A percentile compares a stretch with the other conserved stretches of the same genome.
These are phyloP conservation scores for Globisporangium yorkense DNA, from an alignment of 352 stramenopile genomes.

Conservation along the genomic window DNA sequence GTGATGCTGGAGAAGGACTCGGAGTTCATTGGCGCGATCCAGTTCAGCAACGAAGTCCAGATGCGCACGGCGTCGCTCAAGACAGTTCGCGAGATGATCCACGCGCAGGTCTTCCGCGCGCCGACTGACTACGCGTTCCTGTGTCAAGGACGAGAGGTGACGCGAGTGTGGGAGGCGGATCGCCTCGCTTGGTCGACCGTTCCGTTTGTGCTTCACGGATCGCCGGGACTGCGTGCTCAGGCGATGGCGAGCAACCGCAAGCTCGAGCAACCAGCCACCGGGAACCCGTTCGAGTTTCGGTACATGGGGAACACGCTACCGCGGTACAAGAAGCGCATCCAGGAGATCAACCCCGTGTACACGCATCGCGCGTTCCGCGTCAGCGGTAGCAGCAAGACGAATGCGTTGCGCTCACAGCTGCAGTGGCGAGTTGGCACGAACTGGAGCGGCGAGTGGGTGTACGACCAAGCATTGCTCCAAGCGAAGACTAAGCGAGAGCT, in stretches of 20 bases:
- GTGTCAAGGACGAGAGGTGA: constrained; percentile 42
- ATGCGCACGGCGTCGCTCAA: constrained; percentile 47
- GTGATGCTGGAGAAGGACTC: constrained; percentile 56
- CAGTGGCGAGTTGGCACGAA: constrained; percentile 46
- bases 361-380: constrained; percentile 30
- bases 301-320: constrained; percentile 53
- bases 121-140: constrained; percentile 47
- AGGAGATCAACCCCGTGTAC: constrained; percentile 52
- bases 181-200: constrained; percentile 48
- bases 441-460: constrained; percentile 64
- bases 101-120: constrained; percentile 26
- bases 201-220: constrained; percentile 51
- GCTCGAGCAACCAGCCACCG: constrained; percentile 21
- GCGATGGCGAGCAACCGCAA: constrained; percentile 32
- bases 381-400: constrained; percentile 16
- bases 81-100: constrained; percentile 43
- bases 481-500: constrained; percentile 28
- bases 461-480: constrained; percentile 29
- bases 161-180: constrained; percentile 49
- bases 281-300: constrained; percentile 48
- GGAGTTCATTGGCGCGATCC: constrained; percentile 46
- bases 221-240: constrained; percentile 33
- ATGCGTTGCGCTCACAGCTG: constrained; percentile 21
- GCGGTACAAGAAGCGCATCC: constrained; percentile 58
- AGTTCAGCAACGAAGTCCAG: constrained; percentile 47